Evolutionary conservation across 495 filamentous ascomycete species (phyloP), one percentile per base, ranked within the genome.

Genomic region (Acidomyces sp.): DNA sequence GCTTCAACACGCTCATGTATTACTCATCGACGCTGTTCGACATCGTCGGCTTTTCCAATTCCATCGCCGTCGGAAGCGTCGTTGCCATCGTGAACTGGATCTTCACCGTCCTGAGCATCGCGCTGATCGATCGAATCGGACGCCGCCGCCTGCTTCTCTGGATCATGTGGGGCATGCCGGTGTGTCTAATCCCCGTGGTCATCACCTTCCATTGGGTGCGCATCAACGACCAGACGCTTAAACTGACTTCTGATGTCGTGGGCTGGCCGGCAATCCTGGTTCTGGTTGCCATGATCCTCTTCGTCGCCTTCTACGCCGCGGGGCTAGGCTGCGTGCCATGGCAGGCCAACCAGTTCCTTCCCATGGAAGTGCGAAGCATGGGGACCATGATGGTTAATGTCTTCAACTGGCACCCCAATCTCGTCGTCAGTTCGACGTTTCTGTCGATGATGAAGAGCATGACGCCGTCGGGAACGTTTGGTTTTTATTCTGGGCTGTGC

Each of bases 341-440:
- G 87, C 85, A 88, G 64, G 85, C 93, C 56, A 78, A 74, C 48
- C 87, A 95, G 63, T 72, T 95, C 12, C 93, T 95, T 53, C 77
- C 85, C 5, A 69, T 93, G 47, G 74, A 72, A 32, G 82, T 93
- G 6, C 81, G 87, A 22, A 80, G 79, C 0, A 54, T 92, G 1
- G 87, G 87, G 4, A 87, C 82, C 22, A 77, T 75, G 0, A 50
- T 92, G n/a, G 75, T 83, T 1, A 95, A 86, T 12, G 78, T 80
- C 2, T 88, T 82, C 3, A 93, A 94, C 48, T 95, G 87, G 87
- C 71, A 70, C 12, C 75, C 77, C 3, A 95, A 95, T 59, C 84
- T 87, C 48, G 55, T 92, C n/a, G 72, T 95, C 10, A 86, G 85
- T 0, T 63, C 87, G 31, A 86, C 82, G 0, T 95, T 95, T 48